A percentile compares a stretch with the other conserved stretches of the same genome.
Conservation (phyloP, 192 early-diverging fungal genomes). For the Podila horticola region DNA sequence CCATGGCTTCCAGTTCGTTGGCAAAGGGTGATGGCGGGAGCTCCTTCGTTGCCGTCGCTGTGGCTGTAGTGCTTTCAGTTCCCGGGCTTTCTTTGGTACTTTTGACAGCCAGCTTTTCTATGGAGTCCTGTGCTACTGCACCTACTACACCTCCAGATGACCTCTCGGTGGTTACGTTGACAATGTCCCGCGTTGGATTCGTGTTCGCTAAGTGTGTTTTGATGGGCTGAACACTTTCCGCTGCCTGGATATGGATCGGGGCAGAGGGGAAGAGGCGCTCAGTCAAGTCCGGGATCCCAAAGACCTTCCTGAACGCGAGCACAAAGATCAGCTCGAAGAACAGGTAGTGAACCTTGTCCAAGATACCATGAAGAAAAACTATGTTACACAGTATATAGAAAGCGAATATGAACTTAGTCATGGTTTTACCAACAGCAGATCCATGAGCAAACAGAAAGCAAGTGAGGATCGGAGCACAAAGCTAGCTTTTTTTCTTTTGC, state of each 20-base stretch:
- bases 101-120: too few species aligned
- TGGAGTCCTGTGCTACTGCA: neutral
- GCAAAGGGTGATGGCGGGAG: conserved; percentile 7
- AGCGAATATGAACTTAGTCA: neutral
- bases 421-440: too few species aligned
- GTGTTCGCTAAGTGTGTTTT: conserved; percentile 30
- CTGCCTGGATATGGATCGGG: conserved; percentile 13
- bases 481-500: too few species aligned
- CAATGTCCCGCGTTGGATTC: neutral
- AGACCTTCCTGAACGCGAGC: conserved; percentile 37
- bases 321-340: conserved; percentile 51
- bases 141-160: neutral
- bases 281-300: conserved; percentile 41
- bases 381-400: neutral
- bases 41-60: conserved; percentile 1
- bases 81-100: too few species aligned
- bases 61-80: neutral
- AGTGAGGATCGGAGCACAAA: too few species aligned
- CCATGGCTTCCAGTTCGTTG: conserved; percentile 30
- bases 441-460: too few species aligned
- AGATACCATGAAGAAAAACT: conserved; percentile 37
- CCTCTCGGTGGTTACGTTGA: neutral
- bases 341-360: conserved; percentile 42
- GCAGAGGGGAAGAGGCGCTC: conserved; percentile 24
- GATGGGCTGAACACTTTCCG: conserved; percentile 24